Conservation (phyloP, 306 rosid species). For the Psophocarpus tetragonolobus region DNA sequence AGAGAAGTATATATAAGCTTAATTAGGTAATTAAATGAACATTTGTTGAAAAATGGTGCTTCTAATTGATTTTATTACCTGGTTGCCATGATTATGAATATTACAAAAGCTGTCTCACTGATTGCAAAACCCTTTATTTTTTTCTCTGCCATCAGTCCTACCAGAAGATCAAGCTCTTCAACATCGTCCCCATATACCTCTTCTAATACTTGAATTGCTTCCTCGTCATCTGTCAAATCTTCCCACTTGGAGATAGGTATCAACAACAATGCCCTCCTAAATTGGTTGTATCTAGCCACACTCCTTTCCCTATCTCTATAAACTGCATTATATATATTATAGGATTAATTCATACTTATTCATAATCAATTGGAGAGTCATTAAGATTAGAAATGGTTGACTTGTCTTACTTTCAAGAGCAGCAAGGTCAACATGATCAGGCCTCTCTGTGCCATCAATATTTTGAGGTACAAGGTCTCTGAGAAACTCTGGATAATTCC, state of each 20-base stretch:
- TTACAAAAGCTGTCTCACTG: constrained; percentile 58
- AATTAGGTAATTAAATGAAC: too few species aligned
- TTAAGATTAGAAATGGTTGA: neutral
- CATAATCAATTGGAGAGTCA: neutral
- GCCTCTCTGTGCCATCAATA: constrained; percentile 50
- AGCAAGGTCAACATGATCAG: constrained; percentile 54
- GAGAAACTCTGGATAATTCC: constrained; percentile 54
- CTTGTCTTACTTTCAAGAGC: constrained; percentile 56
- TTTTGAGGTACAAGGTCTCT: constrained; percentile 55
- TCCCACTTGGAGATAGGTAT: constrained; percentile 63
- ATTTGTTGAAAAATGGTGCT: neutral
- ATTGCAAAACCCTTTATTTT: constrained; percentile 70
- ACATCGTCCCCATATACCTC: constrained; percentile 63
- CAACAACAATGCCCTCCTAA: constrained; percentile 47
- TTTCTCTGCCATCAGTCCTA: constrained; percentile 74
- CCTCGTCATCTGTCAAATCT: constrained; percentile 57
- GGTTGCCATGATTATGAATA: constrained; percentile 58
- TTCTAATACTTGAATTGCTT: constrained; percentile 42
- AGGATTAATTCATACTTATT: neutral
- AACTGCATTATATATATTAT: constrained; percentile 37
- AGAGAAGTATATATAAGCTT: too few species aligned
- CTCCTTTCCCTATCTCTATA: constrained; percentile 66
- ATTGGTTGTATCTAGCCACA: constrained; percentile 62
- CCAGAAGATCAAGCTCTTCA: constrained; percentile 55
- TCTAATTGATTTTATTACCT: constrained; percentile 44